phyloP scores from a whole-genome alignment of 208 protist genomes.

The Leishmania tropica region DNA sequence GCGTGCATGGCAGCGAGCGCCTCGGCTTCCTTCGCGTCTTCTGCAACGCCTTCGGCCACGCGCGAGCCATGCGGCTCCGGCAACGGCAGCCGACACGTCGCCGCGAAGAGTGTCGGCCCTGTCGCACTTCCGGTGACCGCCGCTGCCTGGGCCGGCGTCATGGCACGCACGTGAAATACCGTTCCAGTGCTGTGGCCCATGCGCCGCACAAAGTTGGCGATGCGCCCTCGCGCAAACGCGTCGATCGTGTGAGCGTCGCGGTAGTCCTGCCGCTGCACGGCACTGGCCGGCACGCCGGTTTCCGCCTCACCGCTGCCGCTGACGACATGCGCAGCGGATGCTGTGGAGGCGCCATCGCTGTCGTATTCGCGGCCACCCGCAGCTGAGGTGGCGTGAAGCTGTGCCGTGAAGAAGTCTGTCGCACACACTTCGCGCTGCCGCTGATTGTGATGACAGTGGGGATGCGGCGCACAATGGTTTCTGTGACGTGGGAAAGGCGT shows the following conservation, averaged over 20 bases:
- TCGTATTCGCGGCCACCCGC: background rate
- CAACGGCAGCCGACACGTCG: conserved; percentile 51
- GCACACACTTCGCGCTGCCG: background rate
- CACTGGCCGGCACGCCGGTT: background rate
- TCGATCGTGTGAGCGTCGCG: conserved; percentile 58
- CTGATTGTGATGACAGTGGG: background rate
- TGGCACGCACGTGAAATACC: conserved; percentile 49
- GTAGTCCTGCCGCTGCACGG: conserved; percentile 1
- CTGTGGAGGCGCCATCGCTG: background rate
- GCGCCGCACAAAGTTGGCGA: conserved; percentile 77
- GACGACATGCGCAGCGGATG: background rate
- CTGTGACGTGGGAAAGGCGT: no score
- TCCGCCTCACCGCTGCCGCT: background rate
- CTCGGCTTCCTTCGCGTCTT: conserved; percentile 72
- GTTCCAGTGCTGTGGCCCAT: conserved; percentile 38
- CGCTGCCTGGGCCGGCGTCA: conserved; percentile 19
- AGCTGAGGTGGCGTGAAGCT: background rate
- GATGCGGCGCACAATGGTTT: background rate
- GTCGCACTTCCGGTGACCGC: background rate
- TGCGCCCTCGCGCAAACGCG: conserved; percentile 66
- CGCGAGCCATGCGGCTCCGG: conserved; percentile 62
- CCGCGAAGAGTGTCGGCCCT: conserved; percentile 39
- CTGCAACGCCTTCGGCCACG: conserved; percentile 69
- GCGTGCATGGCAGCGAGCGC: conserved; percentile 87
- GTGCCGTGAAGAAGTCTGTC: background rate